Evolutionary conservation across 768 basidiomycete species (phyloP).

Genomic region (Termitomyces sp.): DNA sequence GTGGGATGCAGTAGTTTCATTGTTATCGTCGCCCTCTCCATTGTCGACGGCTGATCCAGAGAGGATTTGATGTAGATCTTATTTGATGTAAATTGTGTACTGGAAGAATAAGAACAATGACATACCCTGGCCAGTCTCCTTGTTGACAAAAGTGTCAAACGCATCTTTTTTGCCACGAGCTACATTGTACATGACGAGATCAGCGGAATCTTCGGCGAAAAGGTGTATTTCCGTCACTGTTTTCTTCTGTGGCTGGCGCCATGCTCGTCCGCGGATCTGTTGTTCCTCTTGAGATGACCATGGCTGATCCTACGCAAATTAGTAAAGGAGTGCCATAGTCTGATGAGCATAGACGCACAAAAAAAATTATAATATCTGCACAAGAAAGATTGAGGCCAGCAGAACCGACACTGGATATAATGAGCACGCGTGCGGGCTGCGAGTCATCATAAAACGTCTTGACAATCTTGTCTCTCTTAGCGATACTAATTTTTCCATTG

Average conservation of each 20-base stretch:
- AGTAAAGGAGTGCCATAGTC: too few species aligned
- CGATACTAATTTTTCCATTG: slow-evolving; percentile 8
- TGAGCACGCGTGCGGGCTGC: slow-evolving; percentile 8
- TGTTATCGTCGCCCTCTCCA: not conserved
- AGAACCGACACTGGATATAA: slow-evolving; percentile 18
- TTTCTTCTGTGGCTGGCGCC: slow-evolving; percentile 10
- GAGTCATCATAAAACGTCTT: slow-evolving; percentile 8
- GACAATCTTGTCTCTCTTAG: slow-evolving; percentile 6
- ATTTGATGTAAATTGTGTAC: not conserved
- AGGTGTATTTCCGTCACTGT: slow-evolving; percentile 7
- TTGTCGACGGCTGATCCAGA: not conserved
- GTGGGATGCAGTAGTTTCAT: not conserved
- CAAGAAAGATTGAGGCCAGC: slow-evolving; percentile 18
- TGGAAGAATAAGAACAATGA: not conserved
- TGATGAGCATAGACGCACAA: slow-evolving; percentile 16
- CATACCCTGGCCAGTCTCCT: slow-evolving; percentile 7
- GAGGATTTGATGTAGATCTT: not conserved
- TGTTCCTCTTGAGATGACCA: slow-evolving; percentile 13
- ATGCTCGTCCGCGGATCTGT: slow-evolving; percentile 7
- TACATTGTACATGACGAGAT: slow-evolving; percentile 9
- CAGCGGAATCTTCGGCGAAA: slow-evolving; percentile 8
- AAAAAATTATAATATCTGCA: slow-evolving; percentile 13
- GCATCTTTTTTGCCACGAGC: slow-evolving; percentile 9
- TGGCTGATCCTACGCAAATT: slow-evolving; percentile 2
- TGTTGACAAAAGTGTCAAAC: slow-evolving; percentile 13